Evolutionary conservation across 2,329 filamentous ascomycete species (phyloP).

Genomic region (Gaeumannomyces sp.): DNA sequence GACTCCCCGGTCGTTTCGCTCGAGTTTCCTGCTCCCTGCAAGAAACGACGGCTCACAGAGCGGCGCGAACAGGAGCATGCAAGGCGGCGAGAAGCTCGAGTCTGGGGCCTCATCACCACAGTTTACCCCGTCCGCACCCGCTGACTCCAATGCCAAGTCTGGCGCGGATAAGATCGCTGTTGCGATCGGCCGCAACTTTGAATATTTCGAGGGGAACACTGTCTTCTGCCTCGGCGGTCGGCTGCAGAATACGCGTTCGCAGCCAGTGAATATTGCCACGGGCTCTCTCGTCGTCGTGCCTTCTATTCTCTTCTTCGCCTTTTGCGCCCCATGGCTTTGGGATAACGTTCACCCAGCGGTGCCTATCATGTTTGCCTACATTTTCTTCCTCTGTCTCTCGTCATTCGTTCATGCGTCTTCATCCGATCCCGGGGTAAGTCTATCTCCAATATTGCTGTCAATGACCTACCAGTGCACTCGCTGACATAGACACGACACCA

Average conservation of each 20-base stretch:
- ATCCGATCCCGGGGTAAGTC: conserved; percentile 77
- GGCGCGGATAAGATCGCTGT: conserved; percentile 44
- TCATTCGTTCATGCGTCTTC: conserved; percentile 91
- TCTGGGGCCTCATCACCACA: conserved; percentile 72
- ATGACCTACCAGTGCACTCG: neutral
- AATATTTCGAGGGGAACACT: conserved; percentile 93
- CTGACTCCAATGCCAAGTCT: conserved; percentile 16
- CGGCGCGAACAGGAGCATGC: conserved; percentile 49
- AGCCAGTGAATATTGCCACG: conserved; percentile 84
- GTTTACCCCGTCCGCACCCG: conserved; percentile 31
- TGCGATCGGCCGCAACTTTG: conserved; percentile 62
- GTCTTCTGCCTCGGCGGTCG: conserved; percentile 82
- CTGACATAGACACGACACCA: neutral
- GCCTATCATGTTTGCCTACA: conserved; percentile 82
- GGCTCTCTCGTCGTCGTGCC: conserved; percentile 75
- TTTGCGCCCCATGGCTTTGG: conserved; percentile 82
- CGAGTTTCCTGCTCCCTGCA: conserved; percentile 62
- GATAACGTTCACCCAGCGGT: conserved; percentile 79
- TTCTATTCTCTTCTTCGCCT: conserved; percentile 74
- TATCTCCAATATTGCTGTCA: neutral
- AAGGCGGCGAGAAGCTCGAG: conserved; percentile 75
- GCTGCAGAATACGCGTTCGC: conserved; percentile 79
- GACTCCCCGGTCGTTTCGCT: conserved; percentile 71
- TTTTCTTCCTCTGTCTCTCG: conserved; percentile 85
- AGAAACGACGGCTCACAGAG: conserved; percentile 33